Conservation (phyloP, 1,284 basidiomycete species). For the Exobasidium rhododendri region DNA sequence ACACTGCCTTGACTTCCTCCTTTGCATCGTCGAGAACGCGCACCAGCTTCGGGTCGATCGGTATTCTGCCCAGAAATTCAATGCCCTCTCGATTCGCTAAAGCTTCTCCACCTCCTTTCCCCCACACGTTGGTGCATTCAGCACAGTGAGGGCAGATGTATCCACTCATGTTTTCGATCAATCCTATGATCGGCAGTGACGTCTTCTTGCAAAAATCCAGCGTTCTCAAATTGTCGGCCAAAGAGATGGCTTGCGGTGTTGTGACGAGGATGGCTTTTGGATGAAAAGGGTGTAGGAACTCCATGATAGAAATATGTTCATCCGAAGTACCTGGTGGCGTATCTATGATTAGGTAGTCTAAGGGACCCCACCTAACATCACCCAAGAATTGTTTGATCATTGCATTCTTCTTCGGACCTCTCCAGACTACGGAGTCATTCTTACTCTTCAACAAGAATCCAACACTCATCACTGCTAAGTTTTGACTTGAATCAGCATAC, state of each 20-base stretch:
- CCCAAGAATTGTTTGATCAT: slow-evolving; percentile 98
- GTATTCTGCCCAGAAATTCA: slow-evolving; percentile 80
- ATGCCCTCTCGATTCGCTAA: slow-evolving; percentile 70
- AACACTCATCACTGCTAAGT: slow-evolving; percentile 91
- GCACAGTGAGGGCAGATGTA: slow-evolving; percentile 83
- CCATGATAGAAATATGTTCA: slow-evolving; percentile 91
- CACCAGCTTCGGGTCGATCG: slow-evolving; percentile 89
- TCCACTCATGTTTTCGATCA: slow-evolving; percentile 99
- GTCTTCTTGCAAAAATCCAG: slow-evolving; percentile 89
- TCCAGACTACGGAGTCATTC: slow-evolving; percentile 92
- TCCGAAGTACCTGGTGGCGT: slow-evolving; percentile 93
- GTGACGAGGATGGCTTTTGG: slow-evolving; percentile 88
- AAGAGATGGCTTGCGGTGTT: slow-evolving; percentile 92
- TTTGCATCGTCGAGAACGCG: slow-evolving; percentile 74
- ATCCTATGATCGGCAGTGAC: slow-evolving; percentile 79
- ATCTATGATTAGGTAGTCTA: slow-evolving; percentile 95
- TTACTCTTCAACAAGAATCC: slow-evolving; percentile 87
- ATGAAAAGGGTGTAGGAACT: slow-evolving; percentile 68
- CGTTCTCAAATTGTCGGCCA: slow-evolving; percentile 92
- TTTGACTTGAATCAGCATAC: slow-evolving; percentile 60
- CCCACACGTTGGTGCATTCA: slow-evolving; percentile 91
- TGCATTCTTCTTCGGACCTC: slow-evolving; percentile 98
- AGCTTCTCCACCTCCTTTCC: slow-evolving; percentile 79
- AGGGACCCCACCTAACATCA: slow-evolving; percentile 92
- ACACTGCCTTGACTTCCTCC: slow-evolving; percentile 26